Evolutionary conservation across 768 basidiomycete species (phyloP), one percentile per base, ranked within the genome.

Genomic region (Leccinum sublutescens): DNA sequence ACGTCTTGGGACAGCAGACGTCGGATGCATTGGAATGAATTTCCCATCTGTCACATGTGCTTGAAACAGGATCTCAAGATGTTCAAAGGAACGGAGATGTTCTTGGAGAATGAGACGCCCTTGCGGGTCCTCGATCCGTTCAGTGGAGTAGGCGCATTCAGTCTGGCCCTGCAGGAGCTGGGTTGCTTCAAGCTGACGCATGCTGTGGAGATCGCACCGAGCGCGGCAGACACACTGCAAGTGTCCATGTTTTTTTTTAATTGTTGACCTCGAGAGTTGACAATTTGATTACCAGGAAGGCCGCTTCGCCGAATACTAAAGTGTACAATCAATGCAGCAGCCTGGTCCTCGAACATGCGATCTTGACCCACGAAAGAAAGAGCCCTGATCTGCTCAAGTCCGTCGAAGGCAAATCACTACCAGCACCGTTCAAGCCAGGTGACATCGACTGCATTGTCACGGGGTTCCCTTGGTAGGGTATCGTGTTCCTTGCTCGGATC

Each of bases 251-350:
- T 55, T 49, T 54, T 21, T 31, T 40, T 38, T 40, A 2, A 19
- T 23, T 5, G 14, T 50, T 25, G 43, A 17, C 8, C 52, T 34
- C 19, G 9, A 27, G 19, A 27, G 19, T 6, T 62, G 51, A 58
- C n/a, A 56, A 38, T 48, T 50, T 12, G 45, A 60, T 54, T 51
- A 14, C 27, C 58, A 67, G 57, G 58, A 87, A 85, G 51, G 73
- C 78, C 21, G 87, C 89, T 62, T 82, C 79, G 11, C 76, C 82
- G 1, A 63, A 77, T 2, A 78, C 81, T 2, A 72, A 73, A 2
- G 81, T 90, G 0, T 86, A 86, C 62, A 91, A 91, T 56, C 85
- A 90, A 57, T 91, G 89, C 60, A 81, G 83, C 2, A 93, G 92
- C 61, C 67, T 76, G 7, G 76, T 89, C 21, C 77, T 91, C 3